phyloP scores from a whole-genome alignment of 768 basidiomycete genomes.

The Nevesoporus exiguus region DNA sequence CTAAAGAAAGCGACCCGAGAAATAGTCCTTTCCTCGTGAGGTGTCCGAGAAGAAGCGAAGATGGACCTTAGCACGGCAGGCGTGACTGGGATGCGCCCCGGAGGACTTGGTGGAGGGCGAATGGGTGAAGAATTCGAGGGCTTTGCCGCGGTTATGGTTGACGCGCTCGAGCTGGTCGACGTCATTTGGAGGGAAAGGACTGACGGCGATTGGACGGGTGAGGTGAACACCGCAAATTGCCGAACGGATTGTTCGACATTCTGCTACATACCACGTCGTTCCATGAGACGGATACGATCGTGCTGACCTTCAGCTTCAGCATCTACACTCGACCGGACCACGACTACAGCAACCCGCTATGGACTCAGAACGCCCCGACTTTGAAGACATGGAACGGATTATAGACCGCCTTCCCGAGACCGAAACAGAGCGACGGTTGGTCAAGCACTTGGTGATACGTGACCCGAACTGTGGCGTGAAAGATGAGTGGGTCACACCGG shows the following conservation, averaged over 20 bases:
- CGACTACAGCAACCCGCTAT: conserved; percentile 10
- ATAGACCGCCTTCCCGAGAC: conserved; percentile 57
- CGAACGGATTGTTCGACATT: conserved; percentile 5
- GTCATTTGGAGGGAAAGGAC: conserved; percentile 8
- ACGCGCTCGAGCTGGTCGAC: conserved; percentile 49
- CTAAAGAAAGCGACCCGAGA: conserved; percentile 86
- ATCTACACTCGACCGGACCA: not conserved
- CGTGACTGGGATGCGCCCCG: conserved; percentile 75
- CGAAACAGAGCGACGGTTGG: conserved; percentile 54
- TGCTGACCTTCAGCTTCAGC: conserved; percentile 2
- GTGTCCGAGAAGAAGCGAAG: conserved; percentile 80
- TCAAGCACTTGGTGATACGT: conserved; percentile 58
- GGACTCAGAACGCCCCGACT: conserved; percentile 22
- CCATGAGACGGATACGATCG: not conserved
- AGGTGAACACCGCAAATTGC: conserved; percentile 21
- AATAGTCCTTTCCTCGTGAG: conserved; percentile 77
- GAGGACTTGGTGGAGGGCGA: conserved; percentile 42
- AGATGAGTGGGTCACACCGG: conserved; percentile 57
- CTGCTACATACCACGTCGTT: not conserved
- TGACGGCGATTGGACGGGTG: not conserved
- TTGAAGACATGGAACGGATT: conserved; percentile 56
- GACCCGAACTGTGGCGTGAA: conserved; percentile 39
- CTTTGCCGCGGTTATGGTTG: conserved; percentile 43
- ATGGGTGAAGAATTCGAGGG: conserved; percentile 26
- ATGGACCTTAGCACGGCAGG: conserved; percentile 80